Evolutionary conservation across 2,329 filamentous ascomycete species (phyloP).

Genomic region (Arthrobotrys sinensis): DNA sequence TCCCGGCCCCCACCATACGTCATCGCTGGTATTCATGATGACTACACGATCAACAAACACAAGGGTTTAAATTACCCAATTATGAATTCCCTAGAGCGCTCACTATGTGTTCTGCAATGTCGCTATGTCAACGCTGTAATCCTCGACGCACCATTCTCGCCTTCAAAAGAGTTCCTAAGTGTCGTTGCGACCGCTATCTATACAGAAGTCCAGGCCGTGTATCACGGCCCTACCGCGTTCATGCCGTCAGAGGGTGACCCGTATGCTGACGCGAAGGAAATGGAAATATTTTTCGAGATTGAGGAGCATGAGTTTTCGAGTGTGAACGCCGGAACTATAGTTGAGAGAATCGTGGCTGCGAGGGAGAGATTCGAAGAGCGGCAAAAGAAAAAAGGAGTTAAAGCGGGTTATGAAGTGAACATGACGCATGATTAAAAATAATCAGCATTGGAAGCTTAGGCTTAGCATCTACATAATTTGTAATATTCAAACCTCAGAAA

Average conservation of each 20-base stretch:
- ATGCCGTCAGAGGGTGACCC: constrained; percentile 76
- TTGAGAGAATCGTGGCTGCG: constrained; percentile 88
- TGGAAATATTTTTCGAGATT: constrained; percentile 88
- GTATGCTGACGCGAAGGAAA: constrained; percentile 78
- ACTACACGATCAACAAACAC: constrained; percentile 94
- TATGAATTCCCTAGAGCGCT: constrained; percentile 98
- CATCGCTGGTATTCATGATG: constrained; percentile 94
- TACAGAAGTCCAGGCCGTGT: constrained; percentile 74
- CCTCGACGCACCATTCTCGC: constrained; percentile 90
- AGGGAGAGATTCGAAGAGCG: constrained; percentile 90
- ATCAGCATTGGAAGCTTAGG: background rate
- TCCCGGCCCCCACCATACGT: constrained; percentile 89
- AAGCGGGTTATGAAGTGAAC: constrained; percentile 79
- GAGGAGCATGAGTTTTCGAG: constrained; percentile 83
- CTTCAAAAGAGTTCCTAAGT: constrained; percentile 82
- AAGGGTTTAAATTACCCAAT: constrained; percentile 99
- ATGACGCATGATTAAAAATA: constrained; percentile 52
- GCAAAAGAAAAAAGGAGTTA: constrained; percentile 90
- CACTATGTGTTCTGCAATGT: constrained; percentile 95
- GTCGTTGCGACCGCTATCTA: constrained; percentile 77
- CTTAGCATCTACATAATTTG: constrained; percentile 5
- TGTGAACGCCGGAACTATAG: constrained; percentile 93
- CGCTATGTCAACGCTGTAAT: constrained; percentile 90
- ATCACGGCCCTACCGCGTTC: constrained; percentile 95
- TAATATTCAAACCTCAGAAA: constrained; percentile 1